These are phyloP conservation scores for Heimioporus sp. DNA, from an alignment of 768 basidiomycete genomes.

Conservation along the genomic window DNA sequence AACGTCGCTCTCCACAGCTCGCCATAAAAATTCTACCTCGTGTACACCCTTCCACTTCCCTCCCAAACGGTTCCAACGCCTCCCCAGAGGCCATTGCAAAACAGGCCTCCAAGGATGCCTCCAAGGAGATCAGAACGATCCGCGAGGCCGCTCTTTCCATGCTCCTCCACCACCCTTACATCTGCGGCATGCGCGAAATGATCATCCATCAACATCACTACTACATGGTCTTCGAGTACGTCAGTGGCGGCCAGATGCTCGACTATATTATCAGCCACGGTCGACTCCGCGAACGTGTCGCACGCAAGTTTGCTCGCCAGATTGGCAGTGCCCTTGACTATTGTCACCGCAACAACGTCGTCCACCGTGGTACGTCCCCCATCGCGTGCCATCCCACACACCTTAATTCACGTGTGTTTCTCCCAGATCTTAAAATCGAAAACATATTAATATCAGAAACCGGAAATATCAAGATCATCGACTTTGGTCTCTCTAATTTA, in stretches of 20 bases:
- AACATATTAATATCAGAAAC: slow-evolving; percentile 98
- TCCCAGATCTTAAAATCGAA: slow-evolving; percentile 93
- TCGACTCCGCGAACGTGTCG: slow-evolving; percentile 89
- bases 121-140: slow-evolving; percentile 94
- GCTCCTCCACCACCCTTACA: slow-evolving; percentile 96
- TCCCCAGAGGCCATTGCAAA: slow-evolving; percentile 64
- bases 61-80: slow-evolving; percentile 44
- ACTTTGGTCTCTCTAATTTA: slow-evolving; percentile 97
- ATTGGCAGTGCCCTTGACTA: slow-evolving; percentile 96
- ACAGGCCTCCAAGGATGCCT: slow-evolving; percentile 85
- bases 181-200: slow-evolving; percentile 99
- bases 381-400: slow-evolving; percentile 2
- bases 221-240: slow-evolving; percentile 99
- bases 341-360: slow-evolving; percentile 96
- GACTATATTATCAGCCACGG: slow-evolving; percentile 99
- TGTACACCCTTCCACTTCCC: slow-evolving; percentile 58
- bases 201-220: slow-evolving; percentile 97
- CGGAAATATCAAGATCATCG: slow-evolving; percentile 99
- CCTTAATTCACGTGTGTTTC: slow-evolving; percentile 2
- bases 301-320: slow-evolving; percentile 96
- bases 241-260: slow-evolving; percentile 98
- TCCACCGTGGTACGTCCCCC: slow-evolving; percentile 72
- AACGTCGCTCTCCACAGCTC: slow-evolving; percentile 49
- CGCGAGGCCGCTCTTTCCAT: slow-evolving; percentile 94
- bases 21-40: slow-evolving; percentile 99